These are phyloP conservation scores for Cytospora piceicola DNA, from an alignment of 2,329 filamentous ascomycete genomes.

Conservation along the genomic window DNA sequence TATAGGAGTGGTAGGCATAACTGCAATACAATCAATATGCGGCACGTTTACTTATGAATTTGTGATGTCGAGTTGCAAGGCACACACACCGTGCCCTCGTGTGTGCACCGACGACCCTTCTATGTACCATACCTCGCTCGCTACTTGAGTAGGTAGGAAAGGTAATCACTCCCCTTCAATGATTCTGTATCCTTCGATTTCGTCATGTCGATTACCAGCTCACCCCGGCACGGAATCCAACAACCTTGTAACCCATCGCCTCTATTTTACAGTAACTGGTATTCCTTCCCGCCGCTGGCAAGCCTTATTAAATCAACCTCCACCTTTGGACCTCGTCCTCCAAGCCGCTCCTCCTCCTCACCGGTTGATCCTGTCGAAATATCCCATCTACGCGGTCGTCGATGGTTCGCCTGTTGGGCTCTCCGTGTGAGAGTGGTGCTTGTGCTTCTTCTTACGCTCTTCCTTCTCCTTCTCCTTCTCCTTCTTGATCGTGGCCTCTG, in stretches of 20 bases:
- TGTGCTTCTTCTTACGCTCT: constrained; percentile 47
- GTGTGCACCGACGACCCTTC: too few relatives aligned
- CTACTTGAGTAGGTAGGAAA: neutral
- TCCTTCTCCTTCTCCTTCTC: constrained; percentile 72
- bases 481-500: constrained; percentile 94
- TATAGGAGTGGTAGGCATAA: too few relatives aligned
- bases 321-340: neutral
- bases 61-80: too few relatives aligned
- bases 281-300: constrained; percentile 5
- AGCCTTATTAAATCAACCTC: constrained; percentile 19
- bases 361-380: neutral
- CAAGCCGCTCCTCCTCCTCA: neutral
- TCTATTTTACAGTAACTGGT: constrained; percentile 11
- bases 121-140: too few relatives aligned
- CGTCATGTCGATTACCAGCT: neutral
- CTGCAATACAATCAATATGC: too few relatives aligned
- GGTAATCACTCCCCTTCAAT: neutral
- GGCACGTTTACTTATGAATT: too few relatives aligned
- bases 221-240: neutral
- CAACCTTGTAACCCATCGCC: constrained; percentile 8
- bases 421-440: constrained; percentile 17
- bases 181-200: neutral
- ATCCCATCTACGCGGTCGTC: constrained; percentile 5
- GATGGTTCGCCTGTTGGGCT: constrained; percentile 17
- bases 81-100: too few relatives aligned